Base-by-base conservation (phyloP, 2,329 filamentous ascomycete genomes). In the Cercospora zeae-maydis region DNA sequence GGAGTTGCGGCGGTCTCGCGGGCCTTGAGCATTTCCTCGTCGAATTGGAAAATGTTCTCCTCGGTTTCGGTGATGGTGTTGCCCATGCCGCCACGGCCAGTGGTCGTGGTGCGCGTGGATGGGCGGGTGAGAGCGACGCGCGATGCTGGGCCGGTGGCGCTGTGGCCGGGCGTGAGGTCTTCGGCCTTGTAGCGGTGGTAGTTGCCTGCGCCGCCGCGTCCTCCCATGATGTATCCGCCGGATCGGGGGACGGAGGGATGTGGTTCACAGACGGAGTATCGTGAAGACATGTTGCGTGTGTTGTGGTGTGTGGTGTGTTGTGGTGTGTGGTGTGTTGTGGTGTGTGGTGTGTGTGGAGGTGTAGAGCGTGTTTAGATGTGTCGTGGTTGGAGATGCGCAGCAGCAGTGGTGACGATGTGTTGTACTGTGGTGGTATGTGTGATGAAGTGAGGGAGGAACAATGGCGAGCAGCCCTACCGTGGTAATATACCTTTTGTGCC, bases 31-130 rank as follows among this genome's bases (percentile, higher is more conserved):
- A 88, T 80, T 71, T 88, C 86, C 77, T 88, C 86, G 74, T 88
- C 86, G 76, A 90, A 90, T 75, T 82, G 83, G 80, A 88, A 88
- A 74, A 88, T 86, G 71, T 83, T 81, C 42, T 84, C 80, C 69
- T 87, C 76, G 63, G 75, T 74, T 63, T 81, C 57, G 82, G 76
- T 70, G 80, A 79, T 80, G 63, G 84, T 81, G 73, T 87, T 87
- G 70, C 84, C 85, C 13, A 82, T 83, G 63, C 85, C 84, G 64
- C 85, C 84, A 51, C 84, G 82, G 65, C 84, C 84, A 59, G 80
- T 74, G 77, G 80, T 76, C 67, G 83, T 75, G 69, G 80, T 80
- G 59, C 88, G 88, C 77, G 82, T 77, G 19, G 24, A 36, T 71
- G 71, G 81, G 73, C 63, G 63, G 70, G 79, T 76, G 62, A 85